Base-by-base conservation (phyloP, 148 eudicot genomes). In the Simmondsia chinensis region DNA sequence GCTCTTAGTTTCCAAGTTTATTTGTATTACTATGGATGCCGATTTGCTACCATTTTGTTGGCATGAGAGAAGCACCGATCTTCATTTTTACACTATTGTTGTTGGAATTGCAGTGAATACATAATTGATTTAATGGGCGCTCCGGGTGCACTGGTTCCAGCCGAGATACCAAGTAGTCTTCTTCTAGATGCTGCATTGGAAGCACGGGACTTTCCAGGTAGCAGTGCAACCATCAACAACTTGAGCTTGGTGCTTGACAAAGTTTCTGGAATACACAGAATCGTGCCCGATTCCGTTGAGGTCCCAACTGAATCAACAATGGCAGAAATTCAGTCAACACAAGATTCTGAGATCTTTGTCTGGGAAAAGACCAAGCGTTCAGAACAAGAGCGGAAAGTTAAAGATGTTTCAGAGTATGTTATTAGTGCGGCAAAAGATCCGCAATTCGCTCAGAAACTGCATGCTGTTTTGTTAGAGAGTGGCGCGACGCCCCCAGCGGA, bases 121-220 rank as follows among this genome's bases (percentile, higher is more conserved):
- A 85, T 91, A 12, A 72, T 91, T 54, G 99, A 91, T 72, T 73
- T 91, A 49, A 91, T 91, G 99, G 95, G 89, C 51, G 88, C 94
- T 64, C 99, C 99, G 12, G 99, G 99, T 33, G 66, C 88, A 21
- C 65, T 91, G 43, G 79, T 91, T 54, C 99, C 99, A 50, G 75
- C 93, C 39, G 99, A 91, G 83, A 65, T 79, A 23, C 88, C 99
- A n/a, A 74, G 83, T 56, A 60, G 75, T 75, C 74, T 68, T 62
- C 73, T 75, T 55, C 70, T 73, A 46, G 68, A 51, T 47, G 37
- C 75, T 53, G 83, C 64, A 18, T 54, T 70, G 18, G 84, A 74
- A 65, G 65, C 65, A 35, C 70, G 73, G 57, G 64, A 51, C 18
- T 31, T 47, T 49, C 40, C 82, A 21, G 76, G 64, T 53, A 61